phyloP scores from a whole-genome alignment of 352 stramenopile genomes.

The Lagenidium sp. region DNA sequence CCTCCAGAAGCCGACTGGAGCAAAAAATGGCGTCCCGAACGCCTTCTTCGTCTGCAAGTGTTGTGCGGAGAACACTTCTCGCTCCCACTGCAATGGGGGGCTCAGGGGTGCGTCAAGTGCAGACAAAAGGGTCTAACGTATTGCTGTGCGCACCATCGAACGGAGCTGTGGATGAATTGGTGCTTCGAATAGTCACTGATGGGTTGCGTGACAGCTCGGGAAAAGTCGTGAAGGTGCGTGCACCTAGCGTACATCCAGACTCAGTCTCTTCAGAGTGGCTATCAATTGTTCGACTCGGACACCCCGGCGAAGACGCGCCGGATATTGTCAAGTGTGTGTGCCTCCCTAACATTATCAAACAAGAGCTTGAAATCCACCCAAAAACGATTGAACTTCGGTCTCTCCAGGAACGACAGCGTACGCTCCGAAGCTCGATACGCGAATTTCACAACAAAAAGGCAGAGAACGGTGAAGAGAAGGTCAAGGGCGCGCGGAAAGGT shows the following conservation, averaged over 20 bases:
- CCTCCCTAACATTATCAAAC: slow-evolving; percentile 74
- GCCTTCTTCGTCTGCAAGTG: slow-evolving; percentile 8
- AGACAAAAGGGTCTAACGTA: slow-evolving; percentile 47
- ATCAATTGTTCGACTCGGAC: slow-evolving; percentile 75
- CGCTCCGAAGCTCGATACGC: slow-evolving; percentile 52
- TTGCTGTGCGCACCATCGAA: slow-evolving; percentile 87
- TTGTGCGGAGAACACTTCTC: slow-evolving; percentile 46
- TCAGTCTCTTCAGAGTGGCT: slow-evolving; percentile 31
- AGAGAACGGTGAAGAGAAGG: slow-evolving; percentile 13
- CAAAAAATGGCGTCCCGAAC: slow-evolving; percentile 31
- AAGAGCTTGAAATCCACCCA: slow-evolving; percentile 71
- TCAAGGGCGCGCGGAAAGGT: slow-evolving; percentile 22
- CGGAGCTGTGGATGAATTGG: slow-evolving; percentile 85
- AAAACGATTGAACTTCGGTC: slow-evolving; percentile 58
- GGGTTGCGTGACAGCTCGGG: slow-evolving; percentile 60
- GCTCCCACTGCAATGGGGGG: slow-evolving; percentile 15
- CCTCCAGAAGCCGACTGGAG: slow-evolving; percentile 53
- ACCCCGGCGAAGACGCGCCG: slow-evolving; percentile 64
- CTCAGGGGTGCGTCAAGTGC: slow-evolving; percentile 3
- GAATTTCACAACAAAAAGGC: slow-evolving; percentile 60
- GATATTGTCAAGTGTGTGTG: slow-evolving; percentile 67
- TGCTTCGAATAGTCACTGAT: slow-evolving; percentile 81
- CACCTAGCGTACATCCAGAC: slow-evolving; percentile 61
- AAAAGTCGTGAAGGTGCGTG: slow-evolving; percentile 38
- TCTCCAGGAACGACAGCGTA: slow-evolving; percentile 55